Base-by-base conservation (phyloP, 2,329 filamentous ascomycete species). In the Tolypocladium tropicale region DNA sequence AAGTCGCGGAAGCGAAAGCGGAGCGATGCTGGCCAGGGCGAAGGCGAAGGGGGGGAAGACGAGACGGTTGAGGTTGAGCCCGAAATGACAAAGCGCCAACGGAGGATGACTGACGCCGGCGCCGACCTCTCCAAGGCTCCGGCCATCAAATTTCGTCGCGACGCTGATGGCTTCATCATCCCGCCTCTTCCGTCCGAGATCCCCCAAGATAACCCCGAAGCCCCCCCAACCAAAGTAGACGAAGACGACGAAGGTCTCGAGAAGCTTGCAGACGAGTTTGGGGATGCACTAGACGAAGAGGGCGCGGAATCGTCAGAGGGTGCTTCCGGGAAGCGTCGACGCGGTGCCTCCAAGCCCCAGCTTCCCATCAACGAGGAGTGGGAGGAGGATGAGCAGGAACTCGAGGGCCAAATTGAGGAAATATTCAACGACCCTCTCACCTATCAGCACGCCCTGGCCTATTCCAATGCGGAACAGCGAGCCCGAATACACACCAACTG, bases 351-450 rank as follows among this genome's bases (percentile, higher is more conserved):
- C 12, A 75, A 71, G 53, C 69, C 78, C 0, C 76, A 77, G 32
- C 69, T 84, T 52, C 78, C 76, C 2, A 81, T 85, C 56, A 78
- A 82, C 54, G 80, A 84, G 14, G 84, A 84, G 57, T 85, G 83
- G 81, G 77, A 80, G 55, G 73, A 75, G 28, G 81, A 83, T 51
- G 86, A 89, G 64, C 79, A 82, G 60, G 78, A 81, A 52, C 74
- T 92, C 1, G 86, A 89, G 64, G 74, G 79, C 21, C 84, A 90
- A 64, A 90, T 93, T 65, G 81, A 83, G 14, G 81, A 84, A 58
- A 82, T 89, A 55, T 81, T 92, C 62, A 81, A 80, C 63, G 79
- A 87, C 61, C 81, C 83, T 0, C 72, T 80, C 52, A 81, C 79
- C 4, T 70, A 77, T 56, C 75, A 79, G 54, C 81, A 84, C 63